Evolutionary conservation across 805 yeast genomes (phyloP).

Genomic region (Kuraishia hungarica): DNA sequence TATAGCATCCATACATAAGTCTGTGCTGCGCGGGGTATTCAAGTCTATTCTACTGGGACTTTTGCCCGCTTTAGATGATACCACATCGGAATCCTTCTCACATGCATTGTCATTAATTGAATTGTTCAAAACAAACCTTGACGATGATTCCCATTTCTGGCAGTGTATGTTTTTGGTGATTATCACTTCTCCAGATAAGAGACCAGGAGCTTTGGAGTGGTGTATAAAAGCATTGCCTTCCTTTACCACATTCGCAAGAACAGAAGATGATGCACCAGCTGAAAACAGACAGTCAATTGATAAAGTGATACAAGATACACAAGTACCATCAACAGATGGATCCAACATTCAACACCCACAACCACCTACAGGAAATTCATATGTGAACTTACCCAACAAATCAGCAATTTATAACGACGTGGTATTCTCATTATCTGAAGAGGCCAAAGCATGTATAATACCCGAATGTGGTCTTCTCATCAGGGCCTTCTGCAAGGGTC

Average conservation of each 20-base stretch:
- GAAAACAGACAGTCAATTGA: conserved; percentile 8
- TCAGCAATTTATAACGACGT: too few relatives aligned
- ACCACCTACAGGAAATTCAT: too few relatives aligned
- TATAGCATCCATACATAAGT: conserved; percentile 43
- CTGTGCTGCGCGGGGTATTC: conserved; percentile 42
- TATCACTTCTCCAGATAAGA: conserved; percentile 69
- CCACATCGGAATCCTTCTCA: conserved; percentile 72
- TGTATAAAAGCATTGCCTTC: conserved; percentile 57
- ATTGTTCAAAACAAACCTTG: conserved; percentile 42
- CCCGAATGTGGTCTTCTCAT: conserved; percentile 78
- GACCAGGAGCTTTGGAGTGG: conserved; percentile 82
- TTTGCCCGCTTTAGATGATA: conserved; percentile 88
- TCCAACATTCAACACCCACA: too few relatives aligned
- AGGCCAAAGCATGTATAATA: conserved; percentile 49
- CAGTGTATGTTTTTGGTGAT: conserved; percentile 66
- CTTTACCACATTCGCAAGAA: conserved; percentile 27
- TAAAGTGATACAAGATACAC: background rate
- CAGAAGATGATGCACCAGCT: conserved; percentile 11
- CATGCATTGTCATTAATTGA: conserved; percentile 55
- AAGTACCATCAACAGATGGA: background rate
- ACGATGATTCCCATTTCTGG: conserved; percentile 79
- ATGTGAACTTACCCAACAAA: too few relatives aligned
- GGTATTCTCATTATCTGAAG: conserved; percentile 17
- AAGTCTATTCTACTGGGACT: conserved; percentile 68
- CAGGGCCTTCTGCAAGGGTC: conserved; percentile 64